Evolutionary conservation across 2,329 filamentous ascomycete species (phyloP), one percentile per base, ranked within the genome.

Genomic region (Proliferodiscus dingleyae): DNA sequence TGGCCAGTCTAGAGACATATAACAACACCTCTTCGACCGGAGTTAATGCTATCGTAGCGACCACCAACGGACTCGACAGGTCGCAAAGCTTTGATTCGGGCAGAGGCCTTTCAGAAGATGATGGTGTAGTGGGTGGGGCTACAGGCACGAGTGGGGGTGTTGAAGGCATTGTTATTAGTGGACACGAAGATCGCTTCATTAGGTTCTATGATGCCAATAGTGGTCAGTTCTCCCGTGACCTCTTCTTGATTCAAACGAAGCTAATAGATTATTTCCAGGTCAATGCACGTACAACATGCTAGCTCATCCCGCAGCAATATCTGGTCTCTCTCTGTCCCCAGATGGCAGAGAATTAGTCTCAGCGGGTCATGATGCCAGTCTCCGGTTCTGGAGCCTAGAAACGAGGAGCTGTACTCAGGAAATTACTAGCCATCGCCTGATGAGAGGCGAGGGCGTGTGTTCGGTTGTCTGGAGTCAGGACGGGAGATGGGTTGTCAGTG

Each of bases 221-320:
- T 69, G 93, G 93, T 97, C 85, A 68, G 87, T 80, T 26, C 32
- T 16, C 5, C 16, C 4, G 11, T 28, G 37, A 23, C 1, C 13
- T 4, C 16, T 24, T 29, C 15, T 15, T 10, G n/a, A 21, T 30
- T 38, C 13, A 16, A 30, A 21, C 11, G 22, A 16, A 16, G 21
- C 47, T 52, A 32, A 49, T n/a, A 5, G 9, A 22, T n/a, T 32
- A 3, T 4, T n/a, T n/a, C n/a, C 32, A 97, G 93, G 93, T 46
- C 93, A 98, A 89, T 96, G 90, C 70, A 97, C 93, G 53, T 98
- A 98, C 69, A 94, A 87, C 61, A 98, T 98, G 93, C 81, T 97
- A 49, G 93, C 93, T 5, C 93, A 98, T 60, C 89, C 93, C 1
- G 86, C 90, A 3, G 85, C 93, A 46, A 96, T 98, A 55, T 94